Conservation (phyloP, 2,329 filamentous ascomycete species). For the Cladosporium sp. region DNA sequence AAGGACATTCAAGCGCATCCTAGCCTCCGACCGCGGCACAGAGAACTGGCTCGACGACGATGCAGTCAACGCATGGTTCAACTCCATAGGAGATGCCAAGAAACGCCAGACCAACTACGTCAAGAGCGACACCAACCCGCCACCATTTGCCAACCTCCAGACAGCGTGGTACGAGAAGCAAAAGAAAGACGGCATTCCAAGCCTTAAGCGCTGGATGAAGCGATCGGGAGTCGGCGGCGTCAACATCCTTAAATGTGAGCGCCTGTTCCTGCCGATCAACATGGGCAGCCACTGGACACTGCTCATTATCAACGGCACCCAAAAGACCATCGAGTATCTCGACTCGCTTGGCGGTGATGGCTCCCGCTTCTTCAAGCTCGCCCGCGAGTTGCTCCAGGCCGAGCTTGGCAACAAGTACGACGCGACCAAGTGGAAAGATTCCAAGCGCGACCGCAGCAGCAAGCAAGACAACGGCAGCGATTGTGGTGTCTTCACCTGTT, state of each 20-base stretch:
- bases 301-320: constrained; percentile 64
- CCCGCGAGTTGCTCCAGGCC: constrained; percentile 58
- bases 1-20: constrained; percentile 15
- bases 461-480: constrained; percentile 69
- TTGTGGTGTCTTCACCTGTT: constrained; percentile 75
- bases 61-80: constrained; percentile 68
- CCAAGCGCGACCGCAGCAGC: constrained; percentile 54
- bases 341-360: constrained; percentile 63
- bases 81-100: constrained; percentile 58
- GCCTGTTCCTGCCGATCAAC: constrained; percentile 68
- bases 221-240: constrained; percentile 59
- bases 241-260: constrained; percentile 66
- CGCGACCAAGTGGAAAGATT: constrained; percentile 60
- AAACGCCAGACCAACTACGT: constrained; percentile 57
- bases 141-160: constrained; percentile 64
- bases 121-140: constrained; percentile 51
- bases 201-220: constrained; percentile 59
- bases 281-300: constrained; percentile 70
- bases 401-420: constrained; percentile 60
- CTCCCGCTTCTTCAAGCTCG: constrained; percentile 28
- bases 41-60: constrained; percentile 73
- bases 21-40: constrained; percentile 2
- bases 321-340: constrained; percentile 65
- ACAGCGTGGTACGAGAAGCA: constrained; percentile 67
- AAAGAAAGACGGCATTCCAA: constrained; percentile 45